Conservation (phyloP, 1,139 yeast genomes). For the Geotrichum candidum region DNA sequence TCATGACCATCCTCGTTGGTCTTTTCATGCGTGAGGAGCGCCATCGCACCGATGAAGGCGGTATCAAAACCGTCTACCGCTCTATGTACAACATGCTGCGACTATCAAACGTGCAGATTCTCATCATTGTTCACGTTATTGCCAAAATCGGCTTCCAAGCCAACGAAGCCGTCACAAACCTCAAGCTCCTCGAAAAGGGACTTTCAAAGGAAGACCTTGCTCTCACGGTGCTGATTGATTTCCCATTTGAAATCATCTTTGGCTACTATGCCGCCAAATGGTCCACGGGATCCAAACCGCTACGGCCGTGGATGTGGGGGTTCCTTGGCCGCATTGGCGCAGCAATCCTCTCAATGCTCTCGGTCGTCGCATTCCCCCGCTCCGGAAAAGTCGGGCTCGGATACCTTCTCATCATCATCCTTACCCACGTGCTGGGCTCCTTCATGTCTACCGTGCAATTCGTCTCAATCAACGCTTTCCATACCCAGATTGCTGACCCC, state of each 20-base stretch:
- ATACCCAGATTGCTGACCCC: conserved; percentile 93
- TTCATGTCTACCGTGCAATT: conserved; percentile 94
- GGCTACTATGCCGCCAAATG: conserved; percentile 96
- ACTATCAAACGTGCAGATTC: conserved; percentile 68
- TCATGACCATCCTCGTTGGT: conserved; percentile 57
- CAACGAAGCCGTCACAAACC: conserved; percentile 90
- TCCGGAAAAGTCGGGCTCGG: conserved; percentile 39
- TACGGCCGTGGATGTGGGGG: conserved; percentile 86
- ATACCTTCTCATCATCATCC: conserved; percentile 64
- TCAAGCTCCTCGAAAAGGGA: conserved; percentile 89
- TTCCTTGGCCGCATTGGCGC: conserved; percentile 78
- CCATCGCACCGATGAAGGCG: conserved; percentile 33
- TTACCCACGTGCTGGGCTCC: conserved; percentile 79
- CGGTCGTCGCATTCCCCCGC: conserved; percentile 73
- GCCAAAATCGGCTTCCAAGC: conserved; percentile 93
- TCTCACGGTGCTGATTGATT: conserved; percentile 84
- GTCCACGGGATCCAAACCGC: conserved; percentile 69
- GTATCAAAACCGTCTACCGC: conserved; percentile 48
- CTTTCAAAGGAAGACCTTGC: conserved; percentile 90
- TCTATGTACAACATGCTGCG: conserved; percentile 74
- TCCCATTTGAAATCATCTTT: conserved; percentile 91
- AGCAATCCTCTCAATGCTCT: conserved; percentile 67
- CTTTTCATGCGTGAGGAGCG: conserved; percentile 42
- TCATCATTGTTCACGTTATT: conserved; percentile 66
- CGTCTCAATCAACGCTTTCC: conserved; percentile 91